Conservation (phyloP, 2,329 filamentous ascomycete genomes). For the Lasiodiplodia theobromae region DNA sequence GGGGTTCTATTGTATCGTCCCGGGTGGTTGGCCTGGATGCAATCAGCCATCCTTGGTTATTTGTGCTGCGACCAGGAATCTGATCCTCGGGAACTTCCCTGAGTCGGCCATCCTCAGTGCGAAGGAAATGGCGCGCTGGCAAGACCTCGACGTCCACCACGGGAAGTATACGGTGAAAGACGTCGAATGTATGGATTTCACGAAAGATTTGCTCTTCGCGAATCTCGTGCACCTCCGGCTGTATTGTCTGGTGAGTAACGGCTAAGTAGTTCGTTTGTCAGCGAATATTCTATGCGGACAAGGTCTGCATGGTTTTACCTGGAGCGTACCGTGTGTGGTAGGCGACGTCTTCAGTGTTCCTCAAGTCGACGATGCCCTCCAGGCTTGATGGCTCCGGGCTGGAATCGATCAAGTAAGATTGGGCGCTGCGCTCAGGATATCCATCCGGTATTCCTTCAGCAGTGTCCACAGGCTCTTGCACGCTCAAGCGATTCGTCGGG, state of each 20-base stretch:
- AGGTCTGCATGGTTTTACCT: conserved; percentile 36
- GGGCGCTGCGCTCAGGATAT: not conserved
- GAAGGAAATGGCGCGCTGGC: conserved; percentile 60
- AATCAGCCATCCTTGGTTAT: conserved; percentile 39
- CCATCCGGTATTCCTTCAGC: not conserved
- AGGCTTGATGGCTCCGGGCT: conserved; percentile 15
- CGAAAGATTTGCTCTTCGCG: conserved; percentile 57
- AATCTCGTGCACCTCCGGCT: conserved; percentile 54
- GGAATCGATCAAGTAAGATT: conserved; percentile 12
- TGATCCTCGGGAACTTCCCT: conserved; percentile 56
- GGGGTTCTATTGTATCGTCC: conserved; percentile 26
- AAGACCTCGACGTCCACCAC: conserved; percentile 61
- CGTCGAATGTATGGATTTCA: conserved; percentile 62
- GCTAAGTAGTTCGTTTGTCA: conserved; percentile 42
- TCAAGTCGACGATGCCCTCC: conserved; percentile 46
- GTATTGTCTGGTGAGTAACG: conserved; percentile 59
- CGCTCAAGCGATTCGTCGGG: not conserved
- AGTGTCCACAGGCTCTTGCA: not conserved
- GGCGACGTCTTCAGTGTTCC: conserved; percentile 49
- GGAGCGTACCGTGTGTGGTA: conserved; percentile 49
- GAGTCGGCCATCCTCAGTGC: conserved; percentile 42
- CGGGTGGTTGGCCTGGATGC: conserved; percentile 29
- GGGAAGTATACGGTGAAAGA: conserved; percentile 61
- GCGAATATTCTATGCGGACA: conserved; percentile 37
- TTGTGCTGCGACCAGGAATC: conserved; percentile 41